Evolutionary conservation across 2,329 filamentous ascomycete genomes (phyloP).

Genomic region (Beauveria australis): DNA sequence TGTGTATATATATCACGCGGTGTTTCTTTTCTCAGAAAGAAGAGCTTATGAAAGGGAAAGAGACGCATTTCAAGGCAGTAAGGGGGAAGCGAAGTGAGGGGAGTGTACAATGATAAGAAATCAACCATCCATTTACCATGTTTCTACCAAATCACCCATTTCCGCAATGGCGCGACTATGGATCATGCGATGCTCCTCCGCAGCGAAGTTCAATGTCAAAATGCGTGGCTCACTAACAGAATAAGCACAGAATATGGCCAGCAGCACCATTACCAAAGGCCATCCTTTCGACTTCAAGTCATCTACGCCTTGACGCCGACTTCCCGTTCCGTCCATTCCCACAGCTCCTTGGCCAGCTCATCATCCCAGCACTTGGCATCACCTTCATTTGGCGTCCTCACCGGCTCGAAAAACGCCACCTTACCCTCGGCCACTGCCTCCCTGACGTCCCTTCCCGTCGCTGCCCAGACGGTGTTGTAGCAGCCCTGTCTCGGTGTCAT

Average conservation of each 20-base stretch:
- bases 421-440: constrained; percentile 13
- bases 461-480: constrained; percentile 25
- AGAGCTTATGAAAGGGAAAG: neutral
- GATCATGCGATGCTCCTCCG: neutral
- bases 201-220: neutral
- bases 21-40: neutral
- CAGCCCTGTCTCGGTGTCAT: constrained; percentile 22
- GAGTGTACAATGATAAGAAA: constrained; percentile 4
- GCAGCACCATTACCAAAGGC: neutral
- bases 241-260: neutral
- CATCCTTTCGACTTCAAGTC: no score
- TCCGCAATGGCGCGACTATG: neutral
- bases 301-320: constrained; percentile 6
- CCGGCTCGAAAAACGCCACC: constrained; percentile 22
- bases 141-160: neutral
- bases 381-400: constrained; percentile 17
- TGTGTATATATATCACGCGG: constrained; percentile 13
- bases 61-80: neutral
- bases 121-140: constrained; percentile 3
- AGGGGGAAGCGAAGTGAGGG: neutral
- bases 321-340: constrained; percentile 30
- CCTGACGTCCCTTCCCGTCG: constrained; percentile 16
- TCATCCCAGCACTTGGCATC: constrained; percentile 19
- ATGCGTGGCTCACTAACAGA: neutral
- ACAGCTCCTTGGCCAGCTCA: constrained; percentile 26